Evolutionary conservation across 441 rosid species (phyloP).

Genomic region (Brassica balearica): DNA sequence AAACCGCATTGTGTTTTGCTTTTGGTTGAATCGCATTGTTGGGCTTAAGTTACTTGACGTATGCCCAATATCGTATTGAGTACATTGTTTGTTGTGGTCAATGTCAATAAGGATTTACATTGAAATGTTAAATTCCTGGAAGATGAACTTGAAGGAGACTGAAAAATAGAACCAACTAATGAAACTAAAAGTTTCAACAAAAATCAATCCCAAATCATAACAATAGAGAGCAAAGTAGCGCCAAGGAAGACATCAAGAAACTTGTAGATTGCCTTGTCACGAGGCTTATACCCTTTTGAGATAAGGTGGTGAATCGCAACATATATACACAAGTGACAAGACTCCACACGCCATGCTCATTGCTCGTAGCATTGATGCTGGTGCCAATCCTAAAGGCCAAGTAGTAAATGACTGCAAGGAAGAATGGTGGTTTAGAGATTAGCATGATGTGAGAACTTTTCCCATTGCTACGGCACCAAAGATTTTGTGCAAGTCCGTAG

Average conservation of each 20-base stretch:
- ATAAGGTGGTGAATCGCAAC: slow-evolving; percentile 77
- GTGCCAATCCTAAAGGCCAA: slow-evolving; percentile 69
- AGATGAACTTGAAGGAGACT: neutral
- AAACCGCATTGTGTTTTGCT: neutral
- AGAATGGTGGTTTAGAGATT: slow-evolving; percentile 64
- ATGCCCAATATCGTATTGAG: neutral
- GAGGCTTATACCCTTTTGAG: slow-evolving; percentile 61
- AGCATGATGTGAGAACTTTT: slow-evolving; percentile 60
- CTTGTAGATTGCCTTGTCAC: slow-evolving; percentile 58
- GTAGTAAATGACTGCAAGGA: slow-evolving; percentile 57
- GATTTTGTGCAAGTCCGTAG: slow-evolving; percentile 76
- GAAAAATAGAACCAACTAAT: neutral
- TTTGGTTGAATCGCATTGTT: slow-evolving; percentile 26
- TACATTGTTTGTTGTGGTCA: neutral
- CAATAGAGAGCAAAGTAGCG: slow-evolving; percentile 59
- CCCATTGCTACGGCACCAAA: slow-evolving; percentile 78
- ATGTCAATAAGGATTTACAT: slow-evolving; percentile 4
- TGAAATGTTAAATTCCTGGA: neutral
- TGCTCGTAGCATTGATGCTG: slow-evolving; percentile 63
- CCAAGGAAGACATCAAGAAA: slow-evolving; percentile 65
- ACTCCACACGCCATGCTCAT: slow-evolving; percentile 74
- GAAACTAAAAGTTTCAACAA: slow-evolving; percentile 23
- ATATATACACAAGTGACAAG: slow-evolving; percentile 45
- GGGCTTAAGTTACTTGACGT: slow-evolving; percentile 24
- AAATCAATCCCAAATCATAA: slow-evolving; percentile 66